Evolutionary conservation across 106 monocot species (phyloP).

Genomic region (Platanthera guangdongensis): DNA sequence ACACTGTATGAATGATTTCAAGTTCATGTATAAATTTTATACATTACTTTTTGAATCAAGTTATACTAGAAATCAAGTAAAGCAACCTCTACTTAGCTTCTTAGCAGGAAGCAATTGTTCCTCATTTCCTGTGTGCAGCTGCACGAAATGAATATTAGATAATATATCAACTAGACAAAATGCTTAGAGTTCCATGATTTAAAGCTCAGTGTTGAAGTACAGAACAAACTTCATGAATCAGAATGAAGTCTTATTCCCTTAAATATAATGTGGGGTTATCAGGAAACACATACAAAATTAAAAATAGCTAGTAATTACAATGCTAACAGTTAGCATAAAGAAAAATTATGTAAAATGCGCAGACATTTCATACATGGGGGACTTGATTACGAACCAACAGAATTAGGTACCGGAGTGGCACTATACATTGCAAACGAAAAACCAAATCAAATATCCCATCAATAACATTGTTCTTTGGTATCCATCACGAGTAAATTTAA

Average conservation of each 20-base stretch:
- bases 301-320: too few relatives aligned
- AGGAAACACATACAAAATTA: too few relatives aligned
- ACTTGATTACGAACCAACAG: neutral
- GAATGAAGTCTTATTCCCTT: too few relatives aligned
- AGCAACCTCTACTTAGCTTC: constrained; percentile 47
- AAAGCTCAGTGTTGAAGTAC: too few relatives aligned
- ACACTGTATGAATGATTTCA: constrained; percentile 22
- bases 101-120: constrained; percentile 17
- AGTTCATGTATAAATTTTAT: too few relatives aligned
- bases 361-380: neutral
- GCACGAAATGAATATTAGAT: neutral
- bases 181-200: neutral
- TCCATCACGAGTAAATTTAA: neutral
- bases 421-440: neutral
- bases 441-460: too few relatives aligned
- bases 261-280: too few relatives aligned
- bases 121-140: constrained; percentile 4
- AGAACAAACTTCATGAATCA: too few relatives aligned
- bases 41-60: neutral
- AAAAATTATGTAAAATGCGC: neutral
- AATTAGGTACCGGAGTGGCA: neutral
- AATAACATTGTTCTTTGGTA: neutral
- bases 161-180: neutral
- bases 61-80: neutral
- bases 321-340: neutral